Evolutionary conservation across 179 eudicot species (phyloP).

Genomic region (Corrigiola litoralis): DNA sequence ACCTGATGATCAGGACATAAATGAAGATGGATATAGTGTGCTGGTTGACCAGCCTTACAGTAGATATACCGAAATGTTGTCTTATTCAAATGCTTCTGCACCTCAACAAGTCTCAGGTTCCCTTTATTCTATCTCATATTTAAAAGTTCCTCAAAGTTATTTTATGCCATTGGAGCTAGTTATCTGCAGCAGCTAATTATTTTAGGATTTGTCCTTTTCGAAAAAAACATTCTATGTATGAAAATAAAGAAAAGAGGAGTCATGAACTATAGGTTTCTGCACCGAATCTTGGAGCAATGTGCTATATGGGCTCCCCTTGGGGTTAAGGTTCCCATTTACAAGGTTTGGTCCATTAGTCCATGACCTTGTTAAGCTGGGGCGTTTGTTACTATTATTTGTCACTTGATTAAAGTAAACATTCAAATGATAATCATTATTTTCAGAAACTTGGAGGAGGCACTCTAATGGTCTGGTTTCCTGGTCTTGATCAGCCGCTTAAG

Average conservation of each 20-base stretch:
- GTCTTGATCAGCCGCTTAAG: no score
- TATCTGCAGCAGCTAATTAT: neutral
- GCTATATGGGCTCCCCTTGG: neutral
- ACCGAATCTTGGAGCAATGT: neutral
- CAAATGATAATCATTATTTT: no score
- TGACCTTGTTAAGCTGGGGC: neutral
- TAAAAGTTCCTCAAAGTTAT: neutral
- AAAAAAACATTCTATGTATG: neutral
- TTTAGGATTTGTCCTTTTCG: neutral
- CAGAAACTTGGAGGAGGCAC: no score
- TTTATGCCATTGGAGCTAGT: constrained; percentile 6
- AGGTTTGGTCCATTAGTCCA: neutral
- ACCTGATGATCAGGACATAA: constrained; percentile 32
- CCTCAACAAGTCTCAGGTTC: constrained; percentile 44
- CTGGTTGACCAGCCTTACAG: constrained; percentile 23
- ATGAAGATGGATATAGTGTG: constrained; percentile 31
- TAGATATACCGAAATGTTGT: constrained; percentile 24
- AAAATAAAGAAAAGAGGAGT: neutral
- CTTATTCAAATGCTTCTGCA: constrained; percentile 28
- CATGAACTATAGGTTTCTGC: neutral
- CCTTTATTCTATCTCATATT: neutral
- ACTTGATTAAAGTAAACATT: no score
- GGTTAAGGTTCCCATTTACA: neutral
- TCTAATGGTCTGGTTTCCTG: no score
- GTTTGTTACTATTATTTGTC: no score